These are phyloP conservation scores for Poa pratensis DNA, from an alignment of 176 grass and related monocot species.

Conservation along the genomic window DNA sequence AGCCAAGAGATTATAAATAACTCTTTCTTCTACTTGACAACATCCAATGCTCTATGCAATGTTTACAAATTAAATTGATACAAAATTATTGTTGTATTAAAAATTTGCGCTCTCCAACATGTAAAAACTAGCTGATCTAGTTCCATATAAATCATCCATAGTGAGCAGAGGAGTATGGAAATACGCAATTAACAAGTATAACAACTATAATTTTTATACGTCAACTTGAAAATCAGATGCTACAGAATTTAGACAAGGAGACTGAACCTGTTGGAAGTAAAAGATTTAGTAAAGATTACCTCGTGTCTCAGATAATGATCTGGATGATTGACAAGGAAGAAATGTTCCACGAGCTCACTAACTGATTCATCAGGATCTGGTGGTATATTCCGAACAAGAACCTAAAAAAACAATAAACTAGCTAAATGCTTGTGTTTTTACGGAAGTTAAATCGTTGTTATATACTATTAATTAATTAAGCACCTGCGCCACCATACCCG, in stretches of 20 bases:
- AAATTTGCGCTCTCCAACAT: neutral
- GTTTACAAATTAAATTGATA: neutral
- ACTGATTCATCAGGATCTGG: constrained; percentile 90
- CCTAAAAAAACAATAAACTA: constrained; percentile 52
- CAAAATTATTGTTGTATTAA: neutral
- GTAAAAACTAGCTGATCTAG: neutral
- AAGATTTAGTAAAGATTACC: constrained; percentile 51
- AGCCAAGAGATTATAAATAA: neutral
- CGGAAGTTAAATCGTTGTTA: neutral
- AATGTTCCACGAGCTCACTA: constrained; percentile 95
- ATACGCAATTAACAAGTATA: neutral
- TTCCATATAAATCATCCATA: neutral
- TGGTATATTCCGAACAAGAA: constrained; percentile 90
- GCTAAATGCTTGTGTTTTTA: neutral
- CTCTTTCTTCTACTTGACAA: neutral
- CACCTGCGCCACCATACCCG: neutral
- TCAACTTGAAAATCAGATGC: neutral
- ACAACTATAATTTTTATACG: neutral
- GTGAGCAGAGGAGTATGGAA: neutral
- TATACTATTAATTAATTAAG: neutral
- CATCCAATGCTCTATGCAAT: neutral
- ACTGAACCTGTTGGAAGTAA: constrained; percentile 7
- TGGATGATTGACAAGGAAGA: constrained; percentile 98
- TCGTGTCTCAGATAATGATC: constrained; percentile 90
- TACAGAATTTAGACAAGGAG: neutral